These are phyloP conservation scores for Lecanoromycetidae sp. DNA, from an alignment of 2,329 filamentous ascomycete genomes.

Conservation along the genomic window DNA sequence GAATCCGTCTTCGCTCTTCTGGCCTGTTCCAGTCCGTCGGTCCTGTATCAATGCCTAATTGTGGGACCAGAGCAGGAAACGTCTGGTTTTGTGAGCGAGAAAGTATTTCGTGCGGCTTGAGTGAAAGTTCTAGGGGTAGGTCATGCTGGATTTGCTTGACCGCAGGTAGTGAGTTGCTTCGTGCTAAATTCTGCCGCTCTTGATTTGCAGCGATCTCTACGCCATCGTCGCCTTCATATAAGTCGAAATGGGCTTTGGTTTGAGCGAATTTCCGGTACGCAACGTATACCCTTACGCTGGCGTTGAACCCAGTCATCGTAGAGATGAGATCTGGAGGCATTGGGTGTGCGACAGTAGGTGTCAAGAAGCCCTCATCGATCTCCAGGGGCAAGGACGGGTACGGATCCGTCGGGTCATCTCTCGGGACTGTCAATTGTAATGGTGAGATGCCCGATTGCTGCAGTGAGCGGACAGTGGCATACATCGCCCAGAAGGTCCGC, in stretches of 20 bases:
- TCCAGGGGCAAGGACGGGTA: constrained; percentile 72
- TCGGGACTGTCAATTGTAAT: constrained; percentile 61
- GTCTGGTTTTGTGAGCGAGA: not conserved
- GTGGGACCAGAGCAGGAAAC: not conserved
- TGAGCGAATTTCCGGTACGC: constrained; percentile 67
- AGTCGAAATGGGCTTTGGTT: too few relatives aligned
- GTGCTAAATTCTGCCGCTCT: constrained; percentile 60
- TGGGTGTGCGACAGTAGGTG: constrained; percentile 46
- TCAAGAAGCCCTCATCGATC: constrained; percentile 73
- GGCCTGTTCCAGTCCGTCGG: not conserved
- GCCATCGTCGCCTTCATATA: constrained; percentile 74
- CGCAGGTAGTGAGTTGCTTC: constrained; percentile 57
- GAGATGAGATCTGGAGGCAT: constrained; percentile 59
- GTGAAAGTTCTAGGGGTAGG: constrained; percentile 56
- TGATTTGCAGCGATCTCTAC: constrained; percentile 64
- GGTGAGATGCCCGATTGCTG: constrained; percentile 63
- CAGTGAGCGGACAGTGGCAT: constrained; percentile 65
- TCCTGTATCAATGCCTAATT: constrained; percentile 9
- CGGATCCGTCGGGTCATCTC: constrained; percentile 60
- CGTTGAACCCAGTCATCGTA: constrained; percentile 66
- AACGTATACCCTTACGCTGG: constrained; percentile 63
- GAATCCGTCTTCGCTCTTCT: constrained; percentile 39
- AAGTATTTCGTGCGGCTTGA: constrained; percentile 26
- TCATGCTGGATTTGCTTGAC: constrained; percentile 58
- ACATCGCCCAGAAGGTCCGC: constrained; percentile 68